These are phyloP conservation scores for Chalciporus chontae DNA, from an alignment of 768 basidiomycete species.

Conservation along the genomic window DNA sequence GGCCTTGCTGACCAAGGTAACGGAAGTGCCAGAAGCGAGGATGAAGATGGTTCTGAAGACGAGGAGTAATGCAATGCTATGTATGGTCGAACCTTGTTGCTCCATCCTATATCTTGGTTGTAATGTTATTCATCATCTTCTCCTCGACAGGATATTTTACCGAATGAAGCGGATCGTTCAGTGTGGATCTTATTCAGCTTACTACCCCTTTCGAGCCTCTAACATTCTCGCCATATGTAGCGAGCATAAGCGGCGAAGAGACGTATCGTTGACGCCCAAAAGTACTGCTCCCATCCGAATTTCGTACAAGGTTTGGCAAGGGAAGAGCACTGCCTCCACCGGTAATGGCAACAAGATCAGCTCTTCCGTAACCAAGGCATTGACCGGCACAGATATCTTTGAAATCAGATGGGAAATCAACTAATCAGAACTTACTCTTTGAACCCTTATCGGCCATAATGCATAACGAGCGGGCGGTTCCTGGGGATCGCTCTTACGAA, in stretches of 20 bases:
- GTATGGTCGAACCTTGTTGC: slow-evolving; percentile 33
- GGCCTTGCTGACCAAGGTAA: slow-evolving; percentile 40
- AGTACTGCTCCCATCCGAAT: not conserved
- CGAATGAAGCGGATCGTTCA: slow-evolving; percentile 15
- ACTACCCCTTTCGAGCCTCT: slow-evolving; percentile 3
- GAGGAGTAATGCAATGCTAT: slow-evolving; percentile 21
- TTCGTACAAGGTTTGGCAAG: not conserved
- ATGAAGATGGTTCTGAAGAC: slow-evolving; percentile 29
- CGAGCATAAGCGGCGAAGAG: slow-evolving; percentile 1
- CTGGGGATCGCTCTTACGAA: slow-evolving; percentile 1
- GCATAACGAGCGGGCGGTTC: slow-evolving; percentile 13
- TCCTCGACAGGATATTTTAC: slow-evolving; percentile 19
- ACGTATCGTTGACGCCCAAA: slow-evolving; percentile 3
- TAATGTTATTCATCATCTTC: slow-evolving; percentile 18
- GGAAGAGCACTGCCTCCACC: slow-evolving; percentile 18
- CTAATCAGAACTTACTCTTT: not conserved
- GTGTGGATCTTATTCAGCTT: slow-evolving; percentile 1
- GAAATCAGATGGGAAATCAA: slow-evolving; percentile 13
- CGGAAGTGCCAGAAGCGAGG: slow-evolving; percentile 26
- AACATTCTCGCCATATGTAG: slow-evolving; percentile 2
- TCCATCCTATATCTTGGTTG: slow-evolving; percentile 27
- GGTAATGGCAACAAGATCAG: slow-evolving; percentile 17
- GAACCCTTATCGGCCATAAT: slow-evolving; percentile 15
- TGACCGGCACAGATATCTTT: slow-evolving; percentile 11
- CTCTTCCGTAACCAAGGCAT: slow-evolving; percentile 13